These are phyloP conservation scores for Coemansia sp. DNA, from an alignment of 371 early-diverging fungal species.

Conservation along the genomic window DNA sequence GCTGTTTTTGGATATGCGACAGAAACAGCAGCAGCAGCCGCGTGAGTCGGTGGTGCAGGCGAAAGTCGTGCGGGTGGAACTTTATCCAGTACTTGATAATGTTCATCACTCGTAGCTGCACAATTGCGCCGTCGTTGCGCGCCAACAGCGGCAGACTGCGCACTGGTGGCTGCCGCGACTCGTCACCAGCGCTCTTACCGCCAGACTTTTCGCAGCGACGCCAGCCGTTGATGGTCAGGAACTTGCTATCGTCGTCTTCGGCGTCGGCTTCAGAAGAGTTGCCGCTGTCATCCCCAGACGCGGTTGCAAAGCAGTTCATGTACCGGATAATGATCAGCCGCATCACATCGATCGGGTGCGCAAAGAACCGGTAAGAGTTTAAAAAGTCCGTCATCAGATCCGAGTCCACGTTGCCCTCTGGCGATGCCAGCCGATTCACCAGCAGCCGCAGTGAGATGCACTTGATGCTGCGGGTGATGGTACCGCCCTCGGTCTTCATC, in stretches of 20 bases:
- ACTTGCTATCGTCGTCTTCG: slow-evolving; percentile 21
- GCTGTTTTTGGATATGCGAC: slow-evolving; percentile 52
- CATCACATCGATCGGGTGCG: slow-evolving; percentile 58
- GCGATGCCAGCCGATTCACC: slow-evolving; percentile 50
- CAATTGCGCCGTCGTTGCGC: slow-evolving; percentile 52
- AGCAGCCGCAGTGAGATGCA: slow-evolving; percentile 48
- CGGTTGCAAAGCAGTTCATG: slow-evolving; percentile 49
- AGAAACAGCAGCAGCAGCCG: slow-evolving; percentile 54
- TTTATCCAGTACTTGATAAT: slow-evolving; percentile 67
- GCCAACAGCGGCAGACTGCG: slow-evolving; percentile 32
- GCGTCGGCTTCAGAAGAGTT: slow-evolving; percentile 14
- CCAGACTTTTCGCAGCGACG: neutral
- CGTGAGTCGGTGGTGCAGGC: slow-evolving; percentile 44
- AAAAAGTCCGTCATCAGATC: slow-evolving; percentile 58
- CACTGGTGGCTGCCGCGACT: neutral
- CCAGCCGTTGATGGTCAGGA: slow-evolving; percentile 48
- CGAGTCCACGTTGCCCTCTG: slow-evolving; percentile 53
- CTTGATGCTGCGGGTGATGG: slow-evolving; percentile 47
- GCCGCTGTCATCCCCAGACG: slow-evolving; percentile 12
- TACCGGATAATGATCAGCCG: slow-evolving; percentile 60
- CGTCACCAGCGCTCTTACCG: neutral
- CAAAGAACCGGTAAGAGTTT: slow-evolving; percentile 61
- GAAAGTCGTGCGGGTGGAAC: slow-evolving; percentile 56
- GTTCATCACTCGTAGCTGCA: slow-evolving; percentile 62
- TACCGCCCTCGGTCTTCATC: slow-evolving; percentile 43